A percentile compares a stretch with the other conserved stretches of the same genome.
phyloP scores from a whole-genome alignment of 2,329 filamentous ascomycete species.

The Bipolaris sorokiniana region DNA sequence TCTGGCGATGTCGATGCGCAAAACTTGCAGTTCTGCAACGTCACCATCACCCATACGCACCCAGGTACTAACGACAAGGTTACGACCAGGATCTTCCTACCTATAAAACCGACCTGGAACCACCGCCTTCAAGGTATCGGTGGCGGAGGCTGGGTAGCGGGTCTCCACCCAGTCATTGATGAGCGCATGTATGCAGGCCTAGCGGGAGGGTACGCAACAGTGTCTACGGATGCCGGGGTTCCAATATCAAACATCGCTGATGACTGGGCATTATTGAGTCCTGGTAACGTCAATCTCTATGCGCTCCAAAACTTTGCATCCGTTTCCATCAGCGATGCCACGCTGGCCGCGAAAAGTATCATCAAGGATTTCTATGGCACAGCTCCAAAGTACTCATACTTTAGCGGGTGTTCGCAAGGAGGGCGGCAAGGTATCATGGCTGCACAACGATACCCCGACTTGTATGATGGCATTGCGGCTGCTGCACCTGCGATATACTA shows the following conservation, averaged over 20 bases:
- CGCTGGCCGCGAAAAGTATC: constrained; percentile 25
- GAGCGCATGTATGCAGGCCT: constrained; percentile 24
- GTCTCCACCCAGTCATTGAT: constrained; percentile 20
- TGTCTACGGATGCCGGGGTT: constrained; percentile 34
- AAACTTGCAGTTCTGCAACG: constrained; percentile 33
- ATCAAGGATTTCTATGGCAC: constrained; percentile 38
- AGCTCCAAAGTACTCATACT: constrained; percentile 39
- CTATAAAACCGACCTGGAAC: constrained; percentile 29
- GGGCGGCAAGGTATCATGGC: constrained; percentile 42
- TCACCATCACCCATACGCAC: constrained; percentile 49
- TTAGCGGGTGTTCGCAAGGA: constrained; percentile 44
- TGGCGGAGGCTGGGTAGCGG: constrained; percentile 31
- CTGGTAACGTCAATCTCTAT: constrained; percentile 33
- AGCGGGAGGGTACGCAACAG: constrained; percentile 31
- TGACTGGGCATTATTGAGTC: constrained; percentile 26
- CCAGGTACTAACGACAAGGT: constrained; percentile 45
- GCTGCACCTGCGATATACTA: constrained; percentile 35
- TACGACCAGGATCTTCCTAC: constrained; percentile 35
- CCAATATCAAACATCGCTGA: neutral
- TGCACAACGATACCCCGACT: constrained; percentile 41
- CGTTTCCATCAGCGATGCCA: constrained; percentile 39
- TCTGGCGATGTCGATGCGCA: no score
- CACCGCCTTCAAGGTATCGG: constrained; percentile 24
- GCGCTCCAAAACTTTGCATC: constrained; percentile 46
- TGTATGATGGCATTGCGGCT: constrained; percentile 41